phyloP scores from a whole-genome alignment of 148 eudicot species.

The Nepenthes gracilis region DNA sequence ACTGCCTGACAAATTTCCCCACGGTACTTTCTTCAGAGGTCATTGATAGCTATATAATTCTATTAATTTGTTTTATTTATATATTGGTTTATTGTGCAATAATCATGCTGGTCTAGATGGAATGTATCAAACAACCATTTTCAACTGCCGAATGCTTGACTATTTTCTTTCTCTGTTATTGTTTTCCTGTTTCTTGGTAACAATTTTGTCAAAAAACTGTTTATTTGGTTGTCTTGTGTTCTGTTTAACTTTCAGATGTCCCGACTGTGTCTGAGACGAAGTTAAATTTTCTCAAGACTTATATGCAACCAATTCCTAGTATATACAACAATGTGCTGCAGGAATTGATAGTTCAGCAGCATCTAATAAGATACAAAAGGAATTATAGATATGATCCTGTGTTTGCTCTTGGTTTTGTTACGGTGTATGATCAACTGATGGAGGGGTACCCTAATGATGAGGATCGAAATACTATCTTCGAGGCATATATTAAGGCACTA shows the following conservation, averaged over 20 bases:
- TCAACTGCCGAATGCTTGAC: no score
- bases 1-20: no score
- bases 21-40: no score
- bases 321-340: slow-evolving; percentile 88
- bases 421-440: slow-evolving; percentile 96
- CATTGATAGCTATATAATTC: no score
- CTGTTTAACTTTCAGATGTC: slow-evolving; percentile 34
- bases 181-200: neutral
- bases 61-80: no score
- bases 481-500: slow-evolving; percentile 77
- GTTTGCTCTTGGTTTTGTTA: slow-evolving; percentile 96
- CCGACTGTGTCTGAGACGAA: slow-evolving; percentile 87
- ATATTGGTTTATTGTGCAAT: no score
- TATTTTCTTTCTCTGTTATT: neutral
- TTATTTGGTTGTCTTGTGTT: neutral
- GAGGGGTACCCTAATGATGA: slow-evolving; percentile 91
- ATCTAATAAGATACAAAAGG: slow-evolving; percentile 78
- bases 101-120: no score
- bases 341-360: slow-evolving; percentile 92
- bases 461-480: slow-evolving; percentile 73
- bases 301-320: slow-evolving; percentile 89
- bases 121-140: no score
- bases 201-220: neutral
- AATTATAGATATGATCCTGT: slow-evolving; percentile 76
- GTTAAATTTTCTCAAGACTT: slow-evolving; percentile 63